phyloP scores from a whole-genome alignment of 139 green algal genomes.

The Chlamydomonas sphaeroides region DNA sequence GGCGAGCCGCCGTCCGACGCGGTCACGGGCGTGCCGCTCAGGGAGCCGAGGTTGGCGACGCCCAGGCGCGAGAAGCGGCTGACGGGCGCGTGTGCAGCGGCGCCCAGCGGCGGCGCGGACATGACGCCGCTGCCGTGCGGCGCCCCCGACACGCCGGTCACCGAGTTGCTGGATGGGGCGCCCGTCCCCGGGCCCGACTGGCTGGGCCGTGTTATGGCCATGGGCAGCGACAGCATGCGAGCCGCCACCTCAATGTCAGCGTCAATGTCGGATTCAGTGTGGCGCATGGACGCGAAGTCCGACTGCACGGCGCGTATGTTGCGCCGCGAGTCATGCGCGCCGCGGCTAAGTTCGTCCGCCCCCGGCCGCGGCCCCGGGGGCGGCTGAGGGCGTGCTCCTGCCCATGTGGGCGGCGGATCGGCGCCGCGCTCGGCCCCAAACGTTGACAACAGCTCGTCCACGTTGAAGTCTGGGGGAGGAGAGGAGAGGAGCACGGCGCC shows the following conservation, averaged over 20 bases:
- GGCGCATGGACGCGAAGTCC: conserved; percentile 21
- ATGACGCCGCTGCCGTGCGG: too few species aligned
- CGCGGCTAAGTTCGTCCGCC: not conserved
- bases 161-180: too few species aligned
- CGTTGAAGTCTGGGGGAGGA: too few species aligned
- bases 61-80: not conserved
- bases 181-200: not conserved
- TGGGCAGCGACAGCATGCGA: conserved; percentile 23
- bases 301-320: conserved; percentile 18
- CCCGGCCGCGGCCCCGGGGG: not conserved
- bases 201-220: not conserved
- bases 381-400: conserved; percentile 4
- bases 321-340: not conserved
- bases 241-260: not conserved
- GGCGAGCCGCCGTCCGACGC: too few species aligned
- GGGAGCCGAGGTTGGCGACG: too few species aligned
- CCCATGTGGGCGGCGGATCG: not conserved
- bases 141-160: not conserved
- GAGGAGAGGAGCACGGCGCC: too few species aligned
- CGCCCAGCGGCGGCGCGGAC: not conserved
- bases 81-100: too few species aligned
- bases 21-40: too few species aligned
- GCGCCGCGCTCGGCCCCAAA: not conserved
- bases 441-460: conserved; percentile 21
- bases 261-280: too few species aligned